Base-by-base conservation (phyloP, 306 rosid species). In the Leucaena leucocephala region DNA sequence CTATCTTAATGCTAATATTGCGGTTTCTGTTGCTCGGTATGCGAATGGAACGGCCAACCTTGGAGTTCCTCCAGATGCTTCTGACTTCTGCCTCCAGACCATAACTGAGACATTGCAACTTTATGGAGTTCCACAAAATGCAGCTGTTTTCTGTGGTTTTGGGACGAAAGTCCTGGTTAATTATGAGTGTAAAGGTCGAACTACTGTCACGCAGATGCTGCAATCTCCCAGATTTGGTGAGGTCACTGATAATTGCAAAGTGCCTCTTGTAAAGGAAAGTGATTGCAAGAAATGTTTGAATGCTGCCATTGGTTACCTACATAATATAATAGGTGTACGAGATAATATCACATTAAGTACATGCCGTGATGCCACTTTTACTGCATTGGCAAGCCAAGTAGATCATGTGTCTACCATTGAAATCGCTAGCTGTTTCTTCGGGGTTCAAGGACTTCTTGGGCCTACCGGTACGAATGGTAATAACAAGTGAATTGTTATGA, bases 331-430 rank as follows among this genome's bases (percentile, higher is more conserved):
- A 21, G 99, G 92, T 78, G 78, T 86, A 57, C 88, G 86, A 72
- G 88, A 88, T 82, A 95, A 95, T 82, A 86, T 89, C 76, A 93
- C 99, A 45, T 57, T 95, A 36, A 88, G 92, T 76, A 95, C 94
- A 33, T 95, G 99, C 64, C 98, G 97, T 21, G 98, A 95, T 80
- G 99, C 99, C 76, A 87, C 96, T 52, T 95, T 91, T 89, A 84
- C 83, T 83, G 89, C 97, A 57, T 76, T 95, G 61, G 97, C 94
- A 45, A 95, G 99, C 86, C 96, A 88, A 85, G 86, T 84, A 81
- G 93, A 89, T 85, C 78, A 75, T 61, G 54, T 48, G 73, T 88
- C 95, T 55, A 86, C 89, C 21, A 22, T 87, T 88, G 93, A 87
- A 84, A 87, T 90, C 76, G 99, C 98, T 33, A 88, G 84, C 84